phyloP scores from a whole-genome alignment of 2,329 filamentous ascomycete species.

The Fusarium buxicola region DNA sequence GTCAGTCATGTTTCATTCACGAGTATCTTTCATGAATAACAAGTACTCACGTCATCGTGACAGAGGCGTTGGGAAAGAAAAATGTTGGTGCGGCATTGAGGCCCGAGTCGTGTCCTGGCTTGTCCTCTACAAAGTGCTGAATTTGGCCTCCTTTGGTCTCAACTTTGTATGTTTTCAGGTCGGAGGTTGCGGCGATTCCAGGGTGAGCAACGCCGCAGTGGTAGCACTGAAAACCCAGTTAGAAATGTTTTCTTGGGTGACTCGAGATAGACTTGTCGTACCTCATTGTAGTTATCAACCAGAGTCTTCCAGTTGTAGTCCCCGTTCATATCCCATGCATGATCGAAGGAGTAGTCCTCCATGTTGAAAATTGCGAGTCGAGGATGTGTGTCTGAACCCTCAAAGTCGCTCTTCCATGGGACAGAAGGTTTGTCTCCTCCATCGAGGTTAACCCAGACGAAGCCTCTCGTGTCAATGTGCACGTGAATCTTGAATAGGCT shows the following conservation, averaged over 20 bases:
- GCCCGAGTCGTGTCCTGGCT: slow-evolving; percentile 4
- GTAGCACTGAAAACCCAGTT: slow-evolving; percentile 15
- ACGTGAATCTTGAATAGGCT: slow-evolving; percentile 65
- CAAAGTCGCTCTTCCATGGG: slow-evolving; percentile 63
- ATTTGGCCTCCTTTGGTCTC: slow-evolving; percentile 27
- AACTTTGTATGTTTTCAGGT: slow-evolving; percentile 17
- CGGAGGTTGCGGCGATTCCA: slow-evolving; percentile 19
- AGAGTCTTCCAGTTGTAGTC: slow-evolving; percentile 70
- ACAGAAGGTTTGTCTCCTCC: slow-evolving; percentile 56
- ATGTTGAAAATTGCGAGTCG: slow-evolving; percentile 60
- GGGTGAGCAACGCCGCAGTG: slow-evolving; percentile 33
- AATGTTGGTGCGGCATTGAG: slow-evolving; percentile 23
- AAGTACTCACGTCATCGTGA: slow-evolving; percentile 29
- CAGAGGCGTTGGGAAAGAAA: slow-evolving; percentile 32
- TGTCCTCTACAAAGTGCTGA: slow-evolving; percentile 29
- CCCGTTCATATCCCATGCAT: slow-evolving; percentile 66
- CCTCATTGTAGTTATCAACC: slow-evolving; percentile 72
- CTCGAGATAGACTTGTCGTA: background rate
- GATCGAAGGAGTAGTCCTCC: slow-evolving; percentile 66
- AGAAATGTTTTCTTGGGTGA: background rate
- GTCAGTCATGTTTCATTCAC: background rate
- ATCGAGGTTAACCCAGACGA: slow-evolving; percentile 70
- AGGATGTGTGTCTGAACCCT: slow-evolving; percentile 58
- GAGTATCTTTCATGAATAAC: background rate
- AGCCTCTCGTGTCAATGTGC: slow-evolving; percentile 63